Evolutionary conservation across 2,329 filamentous ascomycete genomes (phyloP), one percentile per base, ranked within the genome.

Genomic region (Cercospora citrullina): DNA sequence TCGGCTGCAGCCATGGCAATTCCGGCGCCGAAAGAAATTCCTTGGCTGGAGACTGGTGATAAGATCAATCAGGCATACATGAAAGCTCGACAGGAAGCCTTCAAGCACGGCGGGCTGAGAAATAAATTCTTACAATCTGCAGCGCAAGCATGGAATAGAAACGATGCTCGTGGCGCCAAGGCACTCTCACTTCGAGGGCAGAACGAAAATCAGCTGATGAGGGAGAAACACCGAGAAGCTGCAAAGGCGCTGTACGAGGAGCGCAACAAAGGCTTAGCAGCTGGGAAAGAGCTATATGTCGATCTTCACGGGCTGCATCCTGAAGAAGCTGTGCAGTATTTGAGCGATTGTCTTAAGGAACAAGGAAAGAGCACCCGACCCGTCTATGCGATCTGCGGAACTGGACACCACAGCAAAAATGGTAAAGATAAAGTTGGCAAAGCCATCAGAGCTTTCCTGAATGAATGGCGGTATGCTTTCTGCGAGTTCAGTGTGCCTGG

Each of bases 361-460:
- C 95, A 97, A 76, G 87, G 88, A 72, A 89, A 91, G 73, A 86
- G 85, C 39, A 81, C 84, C 5, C 87, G 89, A 23, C 91, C 94
- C 2, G 87, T 99, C 51, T 99, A 98, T 78, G 94, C 94, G 72
- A 98, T 99, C 78, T 97, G 94, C 1, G 95, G 95, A 55, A 98
- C 94, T 0, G 95, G 94, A 3, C 94, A 98, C 77, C 95, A 99
- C 81, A 96, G 92, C 79, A 98, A 98, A 84, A 97, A 97, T 77
- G 94, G 95, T 75, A 98, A 98, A 80, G 95, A 99, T 81, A 99
- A 99, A 81, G 92, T 99, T 39, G 94, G 94, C 77, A 97, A 96
- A 81, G 93, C 94, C 1, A 90, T 98, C 70, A 90, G 95, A 64
- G 89, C 87, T 72, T 98, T 96, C 82, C 83, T 99, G 65, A 96